Base-by-base conservation (phyloP, 2,329 filamentous ascomycete species). In the Tolypocladium amazonense region DNA sequence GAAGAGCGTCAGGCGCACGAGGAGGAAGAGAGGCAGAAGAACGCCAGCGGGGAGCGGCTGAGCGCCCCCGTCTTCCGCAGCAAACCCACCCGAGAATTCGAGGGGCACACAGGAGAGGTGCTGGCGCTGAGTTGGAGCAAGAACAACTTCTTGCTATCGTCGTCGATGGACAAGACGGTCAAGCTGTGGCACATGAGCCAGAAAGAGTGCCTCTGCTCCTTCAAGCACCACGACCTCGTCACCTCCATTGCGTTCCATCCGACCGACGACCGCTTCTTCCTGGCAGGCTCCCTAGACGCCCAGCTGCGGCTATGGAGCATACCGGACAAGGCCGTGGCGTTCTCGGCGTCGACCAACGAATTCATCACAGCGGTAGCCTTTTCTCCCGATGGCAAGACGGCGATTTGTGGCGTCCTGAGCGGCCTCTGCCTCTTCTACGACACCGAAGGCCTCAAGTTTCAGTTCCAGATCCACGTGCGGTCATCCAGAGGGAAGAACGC, bases 151-250 rank as follows among this genome's bases (percentile, higher is more conserved):
- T 75, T 99, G 35, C 79, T 99, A 20, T 97, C 93, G 4, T 95
- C 92, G 0, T 96, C 92, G 0, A 97, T 97, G 92, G 94, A 99
- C 72, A 97, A 97, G 77, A 96, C 92, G 0, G 94, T 99, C 15
- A 84, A 91, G 18, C 74, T 99, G 56, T 99, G 94, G 93, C 94
- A 99, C 73, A 81, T 94, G 63, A 93, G 85, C 69, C 82, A 93
- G 58, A 74, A 81, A 4, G 92, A 97, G 68, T 97, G 92, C 68
- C 79, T 99, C 0, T 96, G 92, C 73, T 92, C 89, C 2, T 99
- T 97, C 76, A 90, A 92, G 67, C 94, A 97, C 73, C 90, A 87
- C 67, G 94, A 99, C 71, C 92, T 97, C 66, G 93, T 97, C 55
- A 96, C 94, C 0, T 93, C 92, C 1, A 92, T 99, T 56, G 86